phyloP scores from a whole-genome alignment of 495 filamentous ascomycete genomes.

The Penicillium fimorum region DNA sequence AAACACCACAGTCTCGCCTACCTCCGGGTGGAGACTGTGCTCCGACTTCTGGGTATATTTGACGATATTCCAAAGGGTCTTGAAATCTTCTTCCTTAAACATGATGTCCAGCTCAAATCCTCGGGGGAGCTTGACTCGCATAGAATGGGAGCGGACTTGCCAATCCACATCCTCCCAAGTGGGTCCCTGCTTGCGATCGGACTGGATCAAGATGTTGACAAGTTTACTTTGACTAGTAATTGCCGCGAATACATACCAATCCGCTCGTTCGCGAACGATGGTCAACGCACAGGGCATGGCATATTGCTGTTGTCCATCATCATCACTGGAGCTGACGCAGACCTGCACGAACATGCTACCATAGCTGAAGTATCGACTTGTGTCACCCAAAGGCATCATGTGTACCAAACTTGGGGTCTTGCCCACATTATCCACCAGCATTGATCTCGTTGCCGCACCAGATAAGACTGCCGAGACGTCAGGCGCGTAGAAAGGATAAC shows the following conservation, averaged over 20 bases:
- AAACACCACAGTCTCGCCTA: slow-evolving; percentile 64
- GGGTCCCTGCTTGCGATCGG: slow-evolving; percentile 62
- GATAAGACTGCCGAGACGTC: slow-evolving; percentile 66
- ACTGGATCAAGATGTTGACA: slow-evolving; percentile 71
- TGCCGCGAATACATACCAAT: slow-evolving; percentile 63
- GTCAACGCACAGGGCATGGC: slow-evolving; percentile 71
- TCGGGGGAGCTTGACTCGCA: slow-evolving; percentile 65
- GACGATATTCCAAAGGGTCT: slow-evolving; percentile 72
- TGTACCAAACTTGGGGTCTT: slow-evolving; percentile 52
- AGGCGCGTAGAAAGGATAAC: slow-evolving; percentile 66
- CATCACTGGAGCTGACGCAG: slow-evolving; percentile 63
- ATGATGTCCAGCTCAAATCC: slow-evolving; percentile 66
- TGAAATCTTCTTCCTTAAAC: slow-evolving; percentile 71
- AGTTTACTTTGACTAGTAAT: slow-evolving; percentile 74
- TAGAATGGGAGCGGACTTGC: slow-evolving; percentile 58
- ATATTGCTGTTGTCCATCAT: slow-evolving; percentile 57
- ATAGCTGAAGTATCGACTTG: slow-evolving; percentile 65
- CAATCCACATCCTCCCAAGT: slow-evolving; percentile 79
- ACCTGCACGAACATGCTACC: slow-evolving; percentile 69
- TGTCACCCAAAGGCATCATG: slow-evolving; percentile 74
- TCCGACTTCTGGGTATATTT: slow-evolving; percentile 76
- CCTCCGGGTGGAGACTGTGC: slow-evolving; percentile 59
- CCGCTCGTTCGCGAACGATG: slow-evolving; percentile 63
- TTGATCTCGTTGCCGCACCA: slow-evolving; percentile 53
- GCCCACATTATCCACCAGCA: slow-evolving; percentile 38